Conservation (phyloP, 2,329 filamentous ascomycete genomes). For the Rosellinia necatrix region DNA sequence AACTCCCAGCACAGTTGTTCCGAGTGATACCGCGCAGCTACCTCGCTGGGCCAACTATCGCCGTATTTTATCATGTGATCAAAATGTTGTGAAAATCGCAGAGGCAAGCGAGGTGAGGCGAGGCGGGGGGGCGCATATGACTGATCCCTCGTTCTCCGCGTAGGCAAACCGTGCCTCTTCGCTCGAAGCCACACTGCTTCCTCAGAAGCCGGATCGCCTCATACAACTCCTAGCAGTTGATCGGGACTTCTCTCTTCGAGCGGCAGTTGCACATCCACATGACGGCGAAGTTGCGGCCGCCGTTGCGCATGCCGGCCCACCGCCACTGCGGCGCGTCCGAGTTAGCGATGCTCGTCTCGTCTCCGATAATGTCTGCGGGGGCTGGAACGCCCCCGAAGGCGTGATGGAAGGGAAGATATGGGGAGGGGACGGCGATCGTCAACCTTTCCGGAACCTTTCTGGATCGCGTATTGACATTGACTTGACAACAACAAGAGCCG, state of each 20-base stretch:
- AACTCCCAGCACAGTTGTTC: not conserved
- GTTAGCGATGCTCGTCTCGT: not conserved
- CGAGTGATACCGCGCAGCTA: not conserved
- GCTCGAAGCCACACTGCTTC: not conserved
- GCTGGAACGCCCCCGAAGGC: no score
- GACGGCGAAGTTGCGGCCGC: not conserved
- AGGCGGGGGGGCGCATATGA: not conserved
- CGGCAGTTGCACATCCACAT: not conserved
- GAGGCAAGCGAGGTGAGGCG: not conserved
- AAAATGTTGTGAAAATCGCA: not conserved
- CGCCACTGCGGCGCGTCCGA: not conserved
- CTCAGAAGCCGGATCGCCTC: not conserved
- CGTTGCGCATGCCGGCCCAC: not conserved
- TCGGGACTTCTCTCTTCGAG: not conserved
- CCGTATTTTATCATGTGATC: not conserved
- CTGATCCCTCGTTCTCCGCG: not conserved
- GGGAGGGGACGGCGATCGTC: no score
- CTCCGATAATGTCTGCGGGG: not conserved
- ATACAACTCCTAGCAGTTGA: constrained; percentile 9
- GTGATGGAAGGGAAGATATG: no score
- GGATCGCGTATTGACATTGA: no score
- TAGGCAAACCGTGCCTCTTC: not conserved
- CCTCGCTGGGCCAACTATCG: not conserved
- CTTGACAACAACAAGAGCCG: not conserved
- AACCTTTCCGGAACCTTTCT: no score